phyloP scores from a whole-genome alignment of 805 yeast species.

The Yarrowia sp. region DNA sequence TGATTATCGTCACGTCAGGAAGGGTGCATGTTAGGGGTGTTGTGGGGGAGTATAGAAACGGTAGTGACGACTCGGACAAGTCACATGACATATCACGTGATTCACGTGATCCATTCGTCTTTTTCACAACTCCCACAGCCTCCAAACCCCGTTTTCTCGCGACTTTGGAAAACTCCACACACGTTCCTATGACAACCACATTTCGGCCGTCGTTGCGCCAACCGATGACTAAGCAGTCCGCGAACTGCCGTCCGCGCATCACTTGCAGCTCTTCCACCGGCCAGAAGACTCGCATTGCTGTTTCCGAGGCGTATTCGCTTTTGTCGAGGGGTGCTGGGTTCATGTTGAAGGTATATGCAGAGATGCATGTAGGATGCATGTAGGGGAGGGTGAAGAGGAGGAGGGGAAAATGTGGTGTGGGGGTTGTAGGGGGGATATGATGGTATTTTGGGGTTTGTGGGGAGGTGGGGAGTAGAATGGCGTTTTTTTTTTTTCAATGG shows the following conservation, averaged over 20 bases:
- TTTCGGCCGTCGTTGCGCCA: constrained; percentile 32
- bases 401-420: not conserved
- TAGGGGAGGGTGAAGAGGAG: not conserved
- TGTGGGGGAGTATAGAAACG: not conserved
- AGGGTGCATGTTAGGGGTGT: not conserved
- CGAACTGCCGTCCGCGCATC: constrained; percentile 26
- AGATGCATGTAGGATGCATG: not conserved
- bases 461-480: too few species aligned
- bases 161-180: not conserved
- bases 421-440: not conserved
- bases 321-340: not conserved
- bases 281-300: constrained; percentile 36
- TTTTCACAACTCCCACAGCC: not conserved
- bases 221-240: constrained; percentile 31
- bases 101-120: not conserved
- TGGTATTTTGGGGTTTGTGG: too few species aligned
- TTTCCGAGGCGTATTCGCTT: not conserved
- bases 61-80: not conserved
- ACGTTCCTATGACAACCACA: constrained; percentile 4
- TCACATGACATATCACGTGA: not conserved
- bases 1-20: constrained; percentile 38
- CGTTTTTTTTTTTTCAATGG: too few species aligned
- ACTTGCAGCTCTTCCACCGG: constrained; percentile 36
- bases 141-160: not conserved
- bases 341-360: not conserved